A percentile compares a stretch with the other conserved stretches of the same genome.
Evolutionary conservation across 441 rosid genomes (phyloP).

Genomic region (Daphne laureola): DNA sequence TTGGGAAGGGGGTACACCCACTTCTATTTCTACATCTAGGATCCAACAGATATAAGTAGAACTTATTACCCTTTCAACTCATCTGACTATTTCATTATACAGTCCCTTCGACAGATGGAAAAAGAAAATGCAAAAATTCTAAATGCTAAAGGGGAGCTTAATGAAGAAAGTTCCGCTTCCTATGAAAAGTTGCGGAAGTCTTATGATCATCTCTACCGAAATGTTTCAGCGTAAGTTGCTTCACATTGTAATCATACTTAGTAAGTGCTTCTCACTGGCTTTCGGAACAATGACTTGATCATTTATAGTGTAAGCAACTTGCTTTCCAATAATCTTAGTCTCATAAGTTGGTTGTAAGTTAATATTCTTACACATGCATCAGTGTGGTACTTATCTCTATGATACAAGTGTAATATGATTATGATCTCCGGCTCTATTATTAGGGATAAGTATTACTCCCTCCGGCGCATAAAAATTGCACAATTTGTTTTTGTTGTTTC

Average conservation of each 20-base stretch:
- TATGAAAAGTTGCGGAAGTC: slow-evolving; percentile 98
- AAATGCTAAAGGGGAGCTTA: slow-evolving; percentile 96
- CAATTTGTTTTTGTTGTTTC: too few species aligned
- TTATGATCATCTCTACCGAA: slow-evolving; percentile 86
- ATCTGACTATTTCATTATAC: slow-evolving; percentile 10
- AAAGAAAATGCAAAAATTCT: slow-evolving; percentile 90
- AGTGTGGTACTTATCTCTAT: too few species aligned
- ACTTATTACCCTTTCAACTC: slow-evolving; percentile 10
- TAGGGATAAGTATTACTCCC: too few species aligned
- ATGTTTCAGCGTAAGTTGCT: slow-evolving; percentile 83
- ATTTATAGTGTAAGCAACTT: neutral
- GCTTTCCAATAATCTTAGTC: neutral
- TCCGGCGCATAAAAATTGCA: too few species aligned
- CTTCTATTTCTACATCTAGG: too few species aligned
- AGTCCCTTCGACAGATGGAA: slow-evolving; percentile 97
- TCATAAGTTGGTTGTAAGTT: too few species aligned
- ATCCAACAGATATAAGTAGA: too few species aligned
- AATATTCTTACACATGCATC: neutral
- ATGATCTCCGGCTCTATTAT: too few species aligned
- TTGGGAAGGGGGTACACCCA: too few species aligned
- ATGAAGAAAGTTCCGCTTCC: slow-evolving; percentile 79
- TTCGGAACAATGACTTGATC: slow-evolving; percentile 1
- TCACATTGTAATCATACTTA: slow-evolving; percentile 13
- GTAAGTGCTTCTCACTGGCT: slow-evolving; percentile 14
- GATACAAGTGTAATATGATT: too few species aligned